Percentiles rank a stretch among this genome's conserved stretches.
Conservation (phyloP, 192 early-diverging fungal species). For the Geranomyces michiganensis region DNA sequence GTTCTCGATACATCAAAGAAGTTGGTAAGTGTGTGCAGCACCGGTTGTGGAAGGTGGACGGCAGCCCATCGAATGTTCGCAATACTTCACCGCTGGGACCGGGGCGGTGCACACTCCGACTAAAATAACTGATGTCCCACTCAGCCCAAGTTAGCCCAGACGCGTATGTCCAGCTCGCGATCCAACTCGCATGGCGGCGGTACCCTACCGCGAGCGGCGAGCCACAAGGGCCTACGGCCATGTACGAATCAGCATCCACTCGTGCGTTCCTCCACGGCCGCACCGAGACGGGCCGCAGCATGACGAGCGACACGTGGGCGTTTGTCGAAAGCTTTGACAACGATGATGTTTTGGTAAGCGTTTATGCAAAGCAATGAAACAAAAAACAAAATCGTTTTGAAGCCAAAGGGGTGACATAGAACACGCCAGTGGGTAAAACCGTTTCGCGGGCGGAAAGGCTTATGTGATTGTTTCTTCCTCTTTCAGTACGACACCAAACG, state of each 20-base stretch:
- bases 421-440: too few relatives aligned
- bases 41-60: too few relatives aligned
- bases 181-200: constrained; percentile 83
- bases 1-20: constrained; percentile 83
- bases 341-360: constrained; percentile 56
- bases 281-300: constrained; percentile 89
- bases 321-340: constrained; percentile 80
- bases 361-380: background rate
- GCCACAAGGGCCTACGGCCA: constrained; percentile 41
- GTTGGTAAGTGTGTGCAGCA: constrained; percentile 51
- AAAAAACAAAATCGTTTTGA: too few relatives aligned
- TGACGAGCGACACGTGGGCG: constrained; percentile 72
- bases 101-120: too few relatives aligned
- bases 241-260: constrained; percentile 59
- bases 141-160: constrained; percentile 80
- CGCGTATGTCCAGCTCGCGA: constrained; percentile 86
- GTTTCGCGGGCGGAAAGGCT: too few relatives aligned
- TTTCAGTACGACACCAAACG: constrained; percentile 52
- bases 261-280: constrained; percentile 73
- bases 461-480: background rate
- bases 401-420: too few relatives aligned
- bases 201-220: constrained; percentile 56
- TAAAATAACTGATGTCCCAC: background rate
- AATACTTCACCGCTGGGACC: too few relatives aligned
- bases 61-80: too few relatives aligned